These are phyloP conservation scores for Fusarium cyanostomum DNA, from an alignment of 2,329 filamentous ascomycete species.

Conservation along the genomic window DNA sequence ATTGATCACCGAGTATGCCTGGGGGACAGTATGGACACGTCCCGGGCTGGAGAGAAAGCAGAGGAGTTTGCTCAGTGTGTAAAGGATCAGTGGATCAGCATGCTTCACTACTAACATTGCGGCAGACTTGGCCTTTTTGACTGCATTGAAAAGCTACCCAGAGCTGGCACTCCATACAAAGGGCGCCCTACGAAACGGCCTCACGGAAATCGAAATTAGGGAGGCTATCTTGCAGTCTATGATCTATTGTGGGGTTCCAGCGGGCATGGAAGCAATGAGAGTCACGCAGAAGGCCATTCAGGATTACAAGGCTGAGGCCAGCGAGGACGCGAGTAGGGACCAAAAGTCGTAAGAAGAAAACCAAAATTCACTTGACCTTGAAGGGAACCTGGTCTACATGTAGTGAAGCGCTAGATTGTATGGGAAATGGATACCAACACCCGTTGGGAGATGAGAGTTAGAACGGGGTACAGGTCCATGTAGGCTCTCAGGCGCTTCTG, in stretches of 20 bases:
- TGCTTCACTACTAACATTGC: rapidly evolving
- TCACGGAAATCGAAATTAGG: conserved; percentile 32
- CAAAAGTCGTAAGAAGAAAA: neutral
- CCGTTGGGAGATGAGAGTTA: too few relatives aligned
- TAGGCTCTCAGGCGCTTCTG: too few relatives aligned
- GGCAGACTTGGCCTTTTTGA: conserved; percentile 28
- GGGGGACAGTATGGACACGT: conserved; percentile 27
- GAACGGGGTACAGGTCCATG: too few relatives aligned
- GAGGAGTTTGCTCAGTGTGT: conserved; percentile 30
- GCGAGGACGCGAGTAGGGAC: neutral
- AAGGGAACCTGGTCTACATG: too few relatives aligned
- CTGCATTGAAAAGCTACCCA: conserved; percentile 23
- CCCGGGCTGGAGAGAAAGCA: conserved; percentile 33
- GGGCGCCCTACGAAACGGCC: conserved; percentile 24
- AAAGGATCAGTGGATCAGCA: neutral
- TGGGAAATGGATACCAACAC: too few relatives aligned
- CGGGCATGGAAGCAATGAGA: conserved; percentile 30
- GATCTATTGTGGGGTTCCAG: conserved; percentile 30
- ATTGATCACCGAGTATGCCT: conserved; percentile 27
- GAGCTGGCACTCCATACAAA: conserved; percentile 30
- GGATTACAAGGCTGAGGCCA: conserved; percentile 1
- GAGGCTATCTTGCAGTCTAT: conserved; percentile 31
- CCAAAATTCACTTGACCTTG: too few relatives aligned
- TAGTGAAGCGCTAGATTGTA: too few relatives aligned
- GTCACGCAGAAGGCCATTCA: conserved; percentile 27